Percentiles rank a stretch among this genome's conserved stretches.
These are phyloP conservation scores for Eutypella sp. DNA, from an alignment of 2,329 filamentous ascomycete genomes.

Conservation along the genomic window DNA sequence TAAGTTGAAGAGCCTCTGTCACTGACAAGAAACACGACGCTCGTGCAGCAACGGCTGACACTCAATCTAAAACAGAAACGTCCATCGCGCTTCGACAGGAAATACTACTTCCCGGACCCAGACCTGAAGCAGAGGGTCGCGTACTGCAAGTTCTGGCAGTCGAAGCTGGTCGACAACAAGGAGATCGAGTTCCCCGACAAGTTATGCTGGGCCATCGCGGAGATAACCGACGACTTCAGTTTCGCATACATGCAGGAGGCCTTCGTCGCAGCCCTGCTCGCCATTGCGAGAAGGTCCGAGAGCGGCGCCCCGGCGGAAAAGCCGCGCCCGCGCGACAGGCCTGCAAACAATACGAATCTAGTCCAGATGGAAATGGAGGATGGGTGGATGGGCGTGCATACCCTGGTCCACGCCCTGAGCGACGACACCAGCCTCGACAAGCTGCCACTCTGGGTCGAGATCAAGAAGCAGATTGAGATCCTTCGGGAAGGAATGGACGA, in stretches of 20 bases:
- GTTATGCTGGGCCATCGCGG: slow-evolving; percentile 54
- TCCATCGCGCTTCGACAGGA: slow-evolving; percentile 61
- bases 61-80: slow-evolving; percentile 44
- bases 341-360: too few species aligned
- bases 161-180: slow-evolving; percentile 50
- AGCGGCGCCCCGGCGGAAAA: slow-evolving; percentile 21
- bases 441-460: slow-evolving; percentile 54
- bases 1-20: slow-evolving; percentile 29
- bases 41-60: too few species aligned
- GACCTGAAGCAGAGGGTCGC: slow-evolving; percentile 46
- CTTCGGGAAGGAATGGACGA: slow-evolving; percentile 55
- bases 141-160: slow-evolving; percentile 61
- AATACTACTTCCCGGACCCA: slow-evolving; percentile 60
- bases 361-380: slow-evolving; percentile 31
- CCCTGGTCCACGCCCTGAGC: slow-evolving; percentile 10
- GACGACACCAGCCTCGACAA: slow-evolving; percentile 40
- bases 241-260: slow-evolving; percentile 69
- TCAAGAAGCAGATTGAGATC: slow-evolving; percentile 58
- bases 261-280: slow-evolving; percentile 58
- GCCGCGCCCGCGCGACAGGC: slow-evolving; percentile 20
- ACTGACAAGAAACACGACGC: too few species aligned
- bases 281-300: slow-evolving; percentile 41
- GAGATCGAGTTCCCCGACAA: slow-evolving; percentile 56
- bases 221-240: slow-evolving; percentile 59
- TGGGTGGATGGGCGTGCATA: slow-evolving; percentile 31